phyloP scores from a whole-genome alignment of 352 stramenopile species.

The Phytophthora colocasiae region DNA sequence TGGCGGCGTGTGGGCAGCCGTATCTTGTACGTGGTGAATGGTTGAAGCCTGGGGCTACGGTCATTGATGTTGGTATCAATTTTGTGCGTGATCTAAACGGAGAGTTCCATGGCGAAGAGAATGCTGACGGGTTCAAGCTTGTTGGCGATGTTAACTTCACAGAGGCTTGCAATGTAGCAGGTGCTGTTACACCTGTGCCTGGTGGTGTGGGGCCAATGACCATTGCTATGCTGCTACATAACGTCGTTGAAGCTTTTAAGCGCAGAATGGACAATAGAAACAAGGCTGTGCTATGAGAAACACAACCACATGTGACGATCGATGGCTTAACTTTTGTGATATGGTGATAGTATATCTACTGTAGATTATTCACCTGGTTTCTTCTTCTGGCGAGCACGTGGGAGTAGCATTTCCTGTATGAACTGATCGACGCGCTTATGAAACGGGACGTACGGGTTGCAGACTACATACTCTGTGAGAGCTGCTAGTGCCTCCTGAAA shows the following conservation, averaged over 20 bases:
- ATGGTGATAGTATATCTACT: not conserved
- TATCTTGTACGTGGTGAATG: conserved; percentile 96
- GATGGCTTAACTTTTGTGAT: too few relatives aligned
- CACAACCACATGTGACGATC: not conserved
- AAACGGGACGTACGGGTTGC: conserved; percentile 79
- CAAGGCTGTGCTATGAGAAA: conserved; percentile 25
- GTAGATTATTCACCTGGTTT: conserved; percentile 34
- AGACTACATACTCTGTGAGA: conserved; percentile 81
- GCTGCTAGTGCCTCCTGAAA: conserved; percentile 79
- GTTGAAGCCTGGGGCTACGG: conserved; percentile 97
- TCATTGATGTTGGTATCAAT: conserved; percentile 99
- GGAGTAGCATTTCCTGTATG: conserved; percentile 75
- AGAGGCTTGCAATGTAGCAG: conserved; percentile 82
- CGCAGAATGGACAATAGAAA: conserved; percentile 56
- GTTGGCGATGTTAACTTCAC: conserved; percentile 97
- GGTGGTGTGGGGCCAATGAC: conserved; percentile 99
- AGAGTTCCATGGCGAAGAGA: conserved; percentile 62
- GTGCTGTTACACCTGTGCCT: conserved; percentile 97
- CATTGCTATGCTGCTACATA: conserved; percentile 95
- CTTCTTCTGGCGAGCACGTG: conserved; percentile 78
- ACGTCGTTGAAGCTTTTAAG: conserved; percentile 84
- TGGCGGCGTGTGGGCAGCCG: conserved; percentile 96
- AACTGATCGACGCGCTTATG: conserved; percentile 85
- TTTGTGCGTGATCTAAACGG: conserved; percentile 84
- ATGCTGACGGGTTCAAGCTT: conserved; percentile 93